Conservation (phyloP, 805 yeast species). For the Cyberlindnera misumaiensis region DNA sequence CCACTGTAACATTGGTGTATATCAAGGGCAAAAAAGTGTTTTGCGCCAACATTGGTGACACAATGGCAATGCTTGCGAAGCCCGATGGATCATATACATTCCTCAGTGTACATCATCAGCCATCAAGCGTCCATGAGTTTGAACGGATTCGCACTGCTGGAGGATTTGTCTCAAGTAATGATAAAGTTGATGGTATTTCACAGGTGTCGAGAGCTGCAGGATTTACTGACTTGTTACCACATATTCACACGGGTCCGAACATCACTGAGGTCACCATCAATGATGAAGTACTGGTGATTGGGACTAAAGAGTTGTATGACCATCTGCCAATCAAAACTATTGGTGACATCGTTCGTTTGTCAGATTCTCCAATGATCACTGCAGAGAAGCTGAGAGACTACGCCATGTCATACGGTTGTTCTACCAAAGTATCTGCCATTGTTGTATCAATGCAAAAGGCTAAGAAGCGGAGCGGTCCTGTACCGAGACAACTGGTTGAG, state of each 20-base stretch:
- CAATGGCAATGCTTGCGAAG: conserved; percentile 71
- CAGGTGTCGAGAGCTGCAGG: conserved; percentile 91
- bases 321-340: conserved; percentile 75
- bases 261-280: conserved; percentile 54
- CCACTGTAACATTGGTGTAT: conserved; percentile 77
- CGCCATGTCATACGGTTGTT: conserved; percentile 88
- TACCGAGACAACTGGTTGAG: conserved; percentile 49
- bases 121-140: conserved; percentile 68
- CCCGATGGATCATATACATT: conserved; percentile 74
- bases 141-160: conserved; percentile 89
- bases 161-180: conserved; percentile 81
- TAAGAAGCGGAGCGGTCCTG: conserved; percentile 26
- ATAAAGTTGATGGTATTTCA: conserved; percentile 75
- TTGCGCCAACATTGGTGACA: conserved; percentile 88
- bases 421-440: conserved; percentile 71
- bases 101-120: conserved; percentile 76
- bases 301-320: conserved; percentile 83
- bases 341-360: conserved; percentile 81
- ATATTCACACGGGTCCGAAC: conserved; percentile 83
- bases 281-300: conserved; percentile 83
- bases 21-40: conserved; percentile 63
- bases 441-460: conserved; percentile 64
- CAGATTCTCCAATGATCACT: conserved; percentile 79
- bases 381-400: conserved; percentile 91
- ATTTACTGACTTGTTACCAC: conserved; percentile 77